Base-by-base conservation (phyloP, 192 early-diverging fungal genomes). In the Coemansia sp. region DNA sequence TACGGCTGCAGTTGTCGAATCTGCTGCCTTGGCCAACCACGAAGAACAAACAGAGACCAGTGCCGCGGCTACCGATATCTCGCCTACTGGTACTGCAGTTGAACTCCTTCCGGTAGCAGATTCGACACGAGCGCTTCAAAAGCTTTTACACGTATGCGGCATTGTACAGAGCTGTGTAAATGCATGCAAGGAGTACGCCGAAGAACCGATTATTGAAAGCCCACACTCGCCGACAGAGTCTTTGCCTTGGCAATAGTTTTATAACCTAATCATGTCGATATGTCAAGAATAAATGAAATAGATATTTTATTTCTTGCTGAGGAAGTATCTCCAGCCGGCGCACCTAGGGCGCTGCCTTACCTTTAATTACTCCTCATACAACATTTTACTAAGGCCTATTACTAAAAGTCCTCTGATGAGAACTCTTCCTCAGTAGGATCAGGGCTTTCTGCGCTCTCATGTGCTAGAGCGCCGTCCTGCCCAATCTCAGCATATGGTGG, bases 121-220 rank as follows among this genome's bases (percentile, higher is more conserved):
- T 60, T 60, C 57, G 16, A 60, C 57, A 36, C 57, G 31, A 60
- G 57, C 57, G 2, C 57, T 60, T 16, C 47, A 67, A 9, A 61
- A 36, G 3, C 71, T 73, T 20, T 22, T 73, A 11, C 71, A 67
- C 40, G 65, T 38, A 38, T 73, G 71, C 43, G 65, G 64, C 18
- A 29, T 31, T 22, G 71, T 73, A 8, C 71, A 73, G 22, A 66
- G 61, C 31, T 73, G 71, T 36, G 71, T 73, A 1, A 59, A 73
- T 33, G 65, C 65, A 0, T 71, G 71, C 29, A 43, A 61, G 64
- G 31, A 61, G 33, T 49, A 57, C 31, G 24, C 54, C 0, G 57
- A 66, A 33, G 54, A 43, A n/a, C 12, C 71, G 1, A 34, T 38
- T 3, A 24, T 72, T 29, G 52, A 54, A 7, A 65, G 16, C 5